These are phyloP conservation scores for Salix suchowensis DNA, from an alignment of 345 rosid genomes.

Conservation along the genomic window DNA sequence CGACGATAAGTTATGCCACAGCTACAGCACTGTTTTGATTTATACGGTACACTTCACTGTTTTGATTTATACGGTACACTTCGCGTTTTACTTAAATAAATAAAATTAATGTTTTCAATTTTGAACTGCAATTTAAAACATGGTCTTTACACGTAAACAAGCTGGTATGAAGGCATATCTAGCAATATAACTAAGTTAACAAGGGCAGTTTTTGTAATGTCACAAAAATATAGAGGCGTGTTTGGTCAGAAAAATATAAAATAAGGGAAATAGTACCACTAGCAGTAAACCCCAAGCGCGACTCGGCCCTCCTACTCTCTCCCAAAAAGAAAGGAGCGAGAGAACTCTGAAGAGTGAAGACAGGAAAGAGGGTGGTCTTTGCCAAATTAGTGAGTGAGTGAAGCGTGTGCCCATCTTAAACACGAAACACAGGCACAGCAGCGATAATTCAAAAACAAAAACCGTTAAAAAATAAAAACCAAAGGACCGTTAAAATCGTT, in stretches of 20 bases:
- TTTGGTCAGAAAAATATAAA: neutral
- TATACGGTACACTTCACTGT: too few relatives aligned
- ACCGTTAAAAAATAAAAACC: slow-evolving; percentile 21
- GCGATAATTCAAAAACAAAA: neutral
- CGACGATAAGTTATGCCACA: too few relatives aligned
- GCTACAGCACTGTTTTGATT: too few relatives aligned
- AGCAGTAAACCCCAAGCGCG: neutral
- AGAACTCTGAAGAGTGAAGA: slow-evolving; percentile 17
- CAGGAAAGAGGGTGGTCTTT: neutral
- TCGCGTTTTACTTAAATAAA: too few relatives aligned
- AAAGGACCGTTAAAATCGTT: slow-evolving; percentile 23
- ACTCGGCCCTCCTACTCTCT: neutral
- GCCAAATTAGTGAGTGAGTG: neutral
- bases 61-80: too few relatives aligned
- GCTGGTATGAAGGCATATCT: too few relatives aligned
- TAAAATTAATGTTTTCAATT: too few relatives aligned
- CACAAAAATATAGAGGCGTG: neutral
- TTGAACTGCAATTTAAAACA: too few relatives aligned
- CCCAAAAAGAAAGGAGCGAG: neutral
- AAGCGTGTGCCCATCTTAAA: neutral
- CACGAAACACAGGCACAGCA: neutral
- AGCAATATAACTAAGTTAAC: neutral
- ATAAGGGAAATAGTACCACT: neutral
- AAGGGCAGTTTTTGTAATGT: neutral
- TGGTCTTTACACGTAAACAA: too few relatives aligned